Conservation (phyloP, 1,139 yeast species). For the Suhomyces kunorum region DNA sequence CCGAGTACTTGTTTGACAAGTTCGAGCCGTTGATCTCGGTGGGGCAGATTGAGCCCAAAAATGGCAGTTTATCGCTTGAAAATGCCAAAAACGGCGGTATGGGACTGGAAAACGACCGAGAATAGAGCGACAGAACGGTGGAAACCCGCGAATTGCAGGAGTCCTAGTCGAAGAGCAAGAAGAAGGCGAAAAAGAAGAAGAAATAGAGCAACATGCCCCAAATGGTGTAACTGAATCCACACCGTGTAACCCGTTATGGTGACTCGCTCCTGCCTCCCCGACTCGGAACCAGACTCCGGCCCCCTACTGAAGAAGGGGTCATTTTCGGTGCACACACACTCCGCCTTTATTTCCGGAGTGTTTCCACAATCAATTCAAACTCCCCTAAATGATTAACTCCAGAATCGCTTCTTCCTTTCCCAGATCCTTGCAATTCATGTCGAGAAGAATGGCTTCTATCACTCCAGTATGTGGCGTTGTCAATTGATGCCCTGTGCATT, state of each 20-base stretch:
- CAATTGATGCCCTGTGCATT: neutral
- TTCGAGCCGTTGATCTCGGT: conserved; percentile 28
- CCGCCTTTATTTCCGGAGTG: conserved; percentile 2
- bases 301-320: too few relatives aligned
- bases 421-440: conserved; percentile 16
- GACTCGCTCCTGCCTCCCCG: too few relatives aligned
- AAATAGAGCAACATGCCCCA: neutral
- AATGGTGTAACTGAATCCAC: too few relatives aligned
- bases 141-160: too few relatives aligned
- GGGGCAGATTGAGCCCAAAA: conserved; percentile 16
- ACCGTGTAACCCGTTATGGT: too few relatives aligned
- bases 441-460: conserved; percentile 22
- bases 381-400: conserved; percentile 21
- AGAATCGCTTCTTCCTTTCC: conserved; percentile 24
- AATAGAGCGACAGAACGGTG: conserved; percentile 14
- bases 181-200: conserved; percentile 19
- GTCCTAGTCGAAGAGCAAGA: conserved; percentile 29
- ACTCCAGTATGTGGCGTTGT: conserved; percentile 20
- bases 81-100: conserved; percentile 7
- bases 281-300: too few relatives aligned
- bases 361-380: neutral
- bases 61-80: neutral
- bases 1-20: conserved; percentile 29
- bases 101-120: neutral
- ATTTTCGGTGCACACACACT: conserved; percentile 2